Evolutionary conservation across 2,329 filamentous ascomycete genomes (phyloP).

Genomic region (Neoscytalidium dimidiatum): DNA sequence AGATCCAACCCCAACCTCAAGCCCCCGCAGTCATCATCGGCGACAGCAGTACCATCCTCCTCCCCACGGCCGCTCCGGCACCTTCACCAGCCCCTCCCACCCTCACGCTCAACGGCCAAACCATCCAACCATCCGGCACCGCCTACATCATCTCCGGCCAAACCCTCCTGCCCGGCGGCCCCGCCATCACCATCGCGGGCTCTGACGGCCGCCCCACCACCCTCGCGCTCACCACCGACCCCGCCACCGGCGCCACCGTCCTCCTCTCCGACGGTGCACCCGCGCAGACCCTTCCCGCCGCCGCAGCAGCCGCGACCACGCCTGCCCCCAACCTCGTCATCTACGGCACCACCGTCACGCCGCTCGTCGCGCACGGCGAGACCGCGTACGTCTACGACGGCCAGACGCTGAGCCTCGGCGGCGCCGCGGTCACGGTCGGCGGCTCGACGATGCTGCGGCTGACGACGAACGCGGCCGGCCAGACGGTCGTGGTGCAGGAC

Average conservation of each 20-base stretch:
- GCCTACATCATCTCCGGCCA: slow-evolving; percentile 11
- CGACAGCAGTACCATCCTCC: slow-evolving; percentile 30
- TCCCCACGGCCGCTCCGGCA: slow-evolving; percentile 30
- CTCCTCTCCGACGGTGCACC: neutral
- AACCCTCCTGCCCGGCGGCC: slow-evolving; percentile 1
- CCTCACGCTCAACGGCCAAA: neutral
- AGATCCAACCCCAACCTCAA: slow-evolving; percentile 19
- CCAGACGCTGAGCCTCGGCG: neutral
- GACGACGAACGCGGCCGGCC: slow-evolving; percentile 13
- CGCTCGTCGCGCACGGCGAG: neutral
- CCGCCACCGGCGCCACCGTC: neutral
- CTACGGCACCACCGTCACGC: neutral
- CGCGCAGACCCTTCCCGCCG: neutral
- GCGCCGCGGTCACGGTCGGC: neutral
- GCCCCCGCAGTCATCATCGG: slow-evolving; percentile 31
- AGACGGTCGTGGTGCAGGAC: slow-evolving; percentile 12
- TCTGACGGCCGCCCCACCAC: neutral
- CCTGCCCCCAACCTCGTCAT: neutral
- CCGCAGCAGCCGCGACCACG: neutral
- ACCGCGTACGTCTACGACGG: neutral
- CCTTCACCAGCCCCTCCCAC: neutral
- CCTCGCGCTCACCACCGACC: slow-evolving; percentile 6
- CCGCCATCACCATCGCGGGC: slow-evolving; percentile 7
- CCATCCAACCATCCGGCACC: neutral
- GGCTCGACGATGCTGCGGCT: neutral